Conservation (phyloP, 768 basidiomycete genomes). For the Lactarius sanguifluus region DNA sequence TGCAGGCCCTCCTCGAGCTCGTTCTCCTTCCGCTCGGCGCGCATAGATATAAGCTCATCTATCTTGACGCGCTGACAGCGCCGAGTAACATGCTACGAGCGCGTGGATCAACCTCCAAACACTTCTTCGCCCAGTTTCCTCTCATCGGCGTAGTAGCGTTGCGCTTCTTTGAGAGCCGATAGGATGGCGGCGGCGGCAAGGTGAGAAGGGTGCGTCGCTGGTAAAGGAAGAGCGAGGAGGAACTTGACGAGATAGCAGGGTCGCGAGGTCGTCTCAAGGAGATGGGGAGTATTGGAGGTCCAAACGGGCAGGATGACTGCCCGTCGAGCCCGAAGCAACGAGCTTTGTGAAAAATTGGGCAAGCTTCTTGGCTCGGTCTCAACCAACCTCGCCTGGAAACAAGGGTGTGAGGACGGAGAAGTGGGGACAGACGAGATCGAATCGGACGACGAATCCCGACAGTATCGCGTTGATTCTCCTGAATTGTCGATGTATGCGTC, state of each 20-base stretch:
- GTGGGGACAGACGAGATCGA: too few relatives aligned
- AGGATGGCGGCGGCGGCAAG: conserved; percentile 67
- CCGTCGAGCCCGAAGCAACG: conserved; percentile 83
- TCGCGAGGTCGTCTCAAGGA: conserved; percentile 50
- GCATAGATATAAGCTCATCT: conserved; percentile 59
- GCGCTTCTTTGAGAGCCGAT: conserved; percentile 68
- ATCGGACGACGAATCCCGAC: too few relatives aligned
- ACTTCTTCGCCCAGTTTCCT: conserved; percentile 72
- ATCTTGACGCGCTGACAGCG: conserved; percentile 53
- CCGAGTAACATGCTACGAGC: conserved; percentile 64
- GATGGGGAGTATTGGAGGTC: conserved; percentile 57
- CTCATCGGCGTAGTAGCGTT: conserved; percentile 86
- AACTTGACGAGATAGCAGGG: conserved; percentile 64
- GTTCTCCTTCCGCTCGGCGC: conserved; percentile 49
- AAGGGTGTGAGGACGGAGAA: conserved; percentile 1
- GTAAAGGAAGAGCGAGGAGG: conserved; percentile 69
- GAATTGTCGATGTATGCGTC: conserved; percentile 61
- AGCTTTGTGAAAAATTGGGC: conserved; percentile 81
- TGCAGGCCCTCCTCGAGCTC: conserved; percentile 72
- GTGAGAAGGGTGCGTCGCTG: conserved; percentile 80
- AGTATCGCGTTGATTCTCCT: conserved; percentile 54
- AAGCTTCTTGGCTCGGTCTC: conserved; percentile 81
- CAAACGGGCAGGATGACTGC: conserved; percentile 61
- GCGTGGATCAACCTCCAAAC: conserved; percentile 67
- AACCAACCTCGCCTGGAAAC: conserved; percentile 59